A percentile compares a stretch with the other conserved stretches of the same genome.
Conservation (phyloP, 2,329 filamentous ascomycete species). For the Botrytis byssoidea region DNA sequence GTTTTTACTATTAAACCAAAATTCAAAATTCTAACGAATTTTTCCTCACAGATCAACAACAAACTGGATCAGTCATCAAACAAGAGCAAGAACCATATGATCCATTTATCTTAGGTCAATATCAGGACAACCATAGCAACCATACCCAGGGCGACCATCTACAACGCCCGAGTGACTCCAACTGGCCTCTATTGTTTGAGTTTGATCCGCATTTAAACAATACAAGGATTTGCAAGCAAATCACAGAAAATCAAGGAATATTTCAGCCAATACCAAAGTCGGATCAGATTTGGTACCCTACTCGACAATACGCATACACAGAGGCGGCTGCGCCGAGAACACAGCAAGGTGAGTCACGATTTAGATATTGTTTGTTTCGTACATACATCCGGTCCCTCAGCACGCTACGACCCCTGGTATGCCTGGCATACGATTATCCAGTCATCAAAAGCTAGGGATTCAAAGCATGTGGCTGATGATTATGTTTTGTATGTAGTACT, state of each 20-base stretch:
- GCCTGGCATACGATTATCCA: neutral
- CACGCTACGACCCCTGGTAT: neutral
- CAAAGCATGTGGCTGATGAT: constrained; percentile 10
- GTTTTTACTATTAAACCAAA: neutral
- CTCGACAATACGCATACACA: neutral
- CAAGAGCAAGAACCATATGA: constrained; percentile 15
- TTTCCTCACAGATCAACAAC: constrained; percentile 10
- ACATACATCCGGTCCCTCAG: neutral
- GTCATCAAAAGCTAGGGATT: neutral
- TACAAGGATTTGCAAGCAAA: constrained; percentile 6
- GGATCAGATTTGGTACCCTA: neutral
- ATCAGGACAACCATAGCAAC: neutral
- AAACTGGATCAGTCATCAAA: constrained; percentile 13
- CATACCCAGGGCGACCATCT: neutral
- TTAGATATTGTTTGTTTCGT: neutral
- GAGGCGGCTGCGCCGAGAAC: constrained; percentile 16
- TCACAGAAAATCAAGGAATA: neutral
- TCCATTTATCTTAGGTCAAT: constrained; percentile 15
- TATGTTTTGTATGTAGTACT: neutral
- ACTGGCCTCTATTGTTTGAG: neutral
- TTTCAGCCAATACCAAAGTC: constrained; percentile 12
- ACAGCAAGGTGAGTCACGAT: constrained; percentile 21
- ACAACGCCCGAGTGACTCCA: constrained; percentile 7
- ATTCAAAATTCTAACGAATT: neutral
- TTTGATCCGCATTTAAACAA: constrained; percentile 2